phyloP scores from a whole-genome alignment of 495 filamentous ascomycete genomes.

The Penicillium samsonianum region DNA sequence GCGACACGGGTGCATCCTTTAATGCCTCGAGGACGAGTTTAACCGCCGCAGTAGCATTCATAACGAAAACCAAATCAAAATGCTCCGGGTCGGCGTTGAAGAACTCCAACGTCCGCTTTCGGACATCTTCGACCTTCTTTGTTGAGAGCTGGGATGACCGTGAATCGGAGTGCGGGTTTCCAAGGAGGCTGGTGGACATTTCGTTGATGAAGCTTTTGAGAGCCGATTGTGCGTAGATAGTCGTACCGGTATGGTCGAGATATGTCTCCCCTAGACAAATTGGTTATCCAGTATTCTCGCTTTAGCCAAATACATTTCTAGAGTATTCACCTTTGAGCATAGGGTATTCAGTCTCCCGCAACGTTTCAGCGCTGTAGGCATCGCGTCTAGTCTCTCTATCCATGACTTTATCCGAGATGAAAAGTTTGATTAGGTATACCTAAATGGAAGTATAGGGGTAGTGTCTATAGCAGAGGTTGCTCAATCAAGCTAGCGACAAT shows the following conservation, averaged over 20 bases:
- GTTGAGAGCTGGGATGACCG: background rate
- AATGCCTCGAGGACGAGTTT: background rate
- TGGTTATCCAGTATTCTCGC: background rate
- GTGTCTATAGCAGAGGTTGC: background rate
- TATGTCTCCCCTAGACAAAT: background rate
- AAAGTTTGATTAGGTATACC: background rate
- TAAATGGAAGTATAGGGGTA: background rate
- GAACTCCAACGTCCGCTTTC: background rate
- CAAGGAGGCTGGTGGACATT: background rate
- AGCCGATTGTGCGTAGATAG: background rate
- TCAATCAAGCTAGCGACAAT: background rate
- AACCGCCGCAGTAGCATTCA: background rate
- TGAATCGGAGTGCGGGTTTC: background rate
- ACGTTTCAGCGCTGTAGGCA: background rate
- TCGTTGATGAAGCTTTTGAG: background rate
- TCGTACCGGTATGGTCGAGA: background rate
- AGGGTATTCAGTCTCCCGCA: background rate
- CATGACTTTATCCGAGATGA: background rate
- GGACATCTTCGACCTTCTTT: background rate
- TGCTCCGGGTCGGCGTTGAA: background rate
- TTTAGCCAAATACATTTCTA: background rate
- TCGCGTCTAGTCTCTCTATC: background rate
- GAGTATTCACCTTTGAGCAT: background rate
- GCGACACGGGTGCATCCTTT: background rate
- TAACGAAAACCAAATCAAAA: background rate